These are phyloP conservation scores for Linnemannia schmuckeri DNA, from an alignment of 192 early-diverging fungal genomes.

Conservation along the genomic window DNA sequence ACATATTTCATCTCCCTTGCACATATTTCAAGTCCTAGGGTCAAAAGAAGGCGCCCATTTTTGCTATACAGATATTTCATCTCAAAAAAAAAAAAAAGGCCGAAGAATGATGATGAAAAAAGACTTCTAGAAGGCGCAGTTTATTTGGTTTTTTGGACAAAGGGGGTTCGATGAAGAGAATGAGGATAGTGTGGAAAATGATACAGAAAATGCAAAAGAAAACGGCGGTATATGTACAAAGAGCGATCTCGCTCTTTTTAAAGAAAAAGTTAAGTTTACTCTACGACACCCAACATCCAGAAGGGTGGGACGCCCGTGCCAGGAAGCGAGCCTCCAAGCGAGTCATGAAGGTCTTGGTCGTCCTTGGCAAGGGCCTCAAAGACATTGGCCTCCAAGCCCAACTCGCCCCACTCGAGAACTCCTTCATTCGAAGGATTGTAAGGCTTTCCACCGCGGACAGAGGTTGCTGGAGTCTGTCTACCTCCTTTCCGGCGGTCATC, in stretches of 20 bases:
- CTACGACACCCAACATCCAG: slow-evolving; percentile 66
- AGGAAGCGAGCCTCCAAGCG: slow-evolving; percentile 42
- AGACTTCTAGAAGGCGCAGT: neutral
- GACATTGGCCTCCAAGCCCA: slow-evolving; percentile 43
- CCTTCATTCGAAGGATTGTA: slow-evolving; percentile 34
- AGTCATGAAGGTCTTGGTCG: slow-evolving; percentile 44
- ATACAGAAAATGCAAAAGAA: slow-evolving; percentile 5
- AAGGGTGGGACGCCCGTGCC: slow-evolving; percentile 63
- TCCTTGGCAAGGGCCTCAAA: slow-evolving; percentile 47
- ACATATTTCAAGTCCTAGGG: no score
- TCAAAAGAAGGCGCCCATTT: no score
- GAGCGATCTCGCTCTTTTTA: neutral
- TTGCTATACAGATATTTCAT: neutral
- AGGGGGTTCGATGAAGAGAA: neutral
- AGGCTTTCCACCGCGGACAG: neutral
- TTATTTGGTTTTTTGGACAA: neutral
- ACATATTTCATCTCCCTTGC: no score
- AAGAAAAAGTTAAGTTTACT: neutral
- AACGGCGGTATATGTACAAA: slow-evolving; percentile 28
- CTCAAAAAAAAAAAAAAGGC: neutral
- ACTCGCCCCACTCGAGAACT: slow-evolving; percentile 40
- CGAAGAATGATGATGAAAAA: neutral
- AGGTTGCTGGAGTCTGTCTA: neutral
- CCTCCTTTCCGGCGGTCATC: slow-evolving; percentile 15
- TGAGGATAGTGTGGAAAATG: neutral